A percentile compares a stretch with the other conserved stretches of the same genome.
These are phyloP conservation scores for Trichoderma brevicompactum DNA, from an alignment of 2,329 filamentous ascomycete genomes.

Conservation along the genomic window DNA sequence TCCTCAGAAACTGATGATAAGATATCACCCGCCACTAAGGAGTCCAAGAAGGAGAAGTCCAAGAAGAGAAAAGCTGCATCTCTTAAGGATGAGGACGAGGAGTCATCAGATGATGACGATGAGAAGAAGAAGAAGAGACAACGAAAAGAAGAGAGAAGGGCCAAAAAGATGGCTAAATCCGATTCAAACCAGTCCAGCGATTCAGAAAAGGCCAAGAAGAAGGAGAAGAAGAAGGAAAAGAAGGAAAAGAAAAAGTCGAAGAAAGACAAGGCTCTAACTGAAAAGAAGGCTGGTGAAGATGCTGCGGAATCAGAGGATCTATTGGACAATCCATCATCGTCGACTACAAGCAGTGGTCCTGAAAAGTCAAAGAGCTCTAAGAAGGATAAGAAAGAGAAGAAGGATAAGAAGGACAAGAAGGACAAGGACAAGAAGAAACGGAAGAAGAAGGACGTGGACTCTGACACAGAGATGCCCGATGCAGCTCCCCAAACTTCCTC, in stretches of 20 bases:
- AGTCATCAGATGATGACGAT: slow-evolving; percentile 33
- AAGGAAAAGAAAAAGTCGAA: slow-evolving; percentile 42
- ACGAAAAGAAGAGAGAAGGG: slow-evolving; percentile 48
- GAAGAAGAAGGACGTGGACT: slow-evolving; percentile 47
- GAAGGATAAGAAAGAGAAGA: slow-evolving; percentile 47
- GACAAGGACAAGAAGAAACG: slow-evolving; percentile 57
- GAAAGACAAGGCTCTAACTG: slow-evolving; percentile 29
- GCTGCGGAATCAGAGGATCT: slow-evolving; percentile 7
- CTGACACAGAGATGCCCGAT: slow-evolving; percentile 31
- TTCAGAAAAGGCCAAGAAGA: slow-evolving; percentile 33
- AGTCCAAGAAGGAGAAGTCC: slow-evolving; percentile 51
- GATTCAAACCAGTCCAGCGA: slow-evolving; percentile 34
- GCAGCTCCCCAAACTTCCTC: slow-evolving; percentile 28
- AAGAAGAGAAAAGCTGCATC: slow-evolving; percentile 56
- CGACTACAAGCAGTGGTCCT: slow-evolving; percentile 35
- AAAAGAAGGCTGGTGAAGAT: neutral
- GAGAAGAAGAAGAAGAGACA: slow-evolving; percentile 45
- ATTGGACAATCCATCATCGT: slow-evolving; percentile 15
- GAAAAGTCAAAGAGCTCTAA: slow-evolving; percentile 36
- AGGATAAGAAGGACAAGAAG: slow-evolving; percentile 49
- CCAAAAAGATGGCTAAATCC: slow-evolving; percentile 40
- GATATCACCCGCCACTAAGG: slow-evolving; percentile 38
- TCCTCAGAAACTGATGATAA: slow-evolving; percentile 29
- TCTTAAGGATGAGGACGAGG: slow-evolving; percentile 39
- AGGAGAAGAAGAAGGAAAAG: slow-evolving; percentile 40